Percentiles rank a stretch among this genome's conserved stretches.
Evolutionary conservation across 2,329 filamentous ascomycete species (phyloP).

Genomic region (Exophiala spinifera): DNA sequence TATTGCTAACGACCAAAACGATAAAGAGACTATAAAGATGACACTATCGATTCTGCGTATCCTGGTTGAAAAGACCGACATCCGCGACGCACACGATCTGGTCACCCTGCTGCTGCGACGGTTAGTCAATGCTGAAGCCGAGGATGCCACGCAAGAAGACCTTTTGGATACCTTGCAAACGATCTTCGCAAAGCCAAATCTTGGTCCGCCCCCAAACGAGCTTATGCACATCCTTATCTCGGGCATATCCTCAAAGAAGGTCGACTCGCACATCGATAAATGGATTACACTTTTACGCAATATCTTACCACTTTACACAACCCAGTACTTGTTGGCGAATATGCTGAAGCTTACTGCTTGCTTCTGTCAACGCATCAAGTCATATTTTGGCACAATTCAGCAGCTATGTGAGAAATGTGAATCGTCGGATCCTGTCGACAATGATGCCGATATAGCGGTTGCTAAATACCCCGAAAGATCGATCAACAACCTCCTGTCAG

Average conservation of each 20-base stretch:
- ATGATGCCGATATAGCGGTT: constrained; percentile 1
- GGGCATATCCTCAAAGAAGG: constrained; percentile 71
- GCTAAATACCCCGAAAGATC: constrained; percentile 38
- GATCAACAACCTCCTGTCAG: constrained; percentile 79
- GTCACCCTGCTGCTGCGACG: constrained; percentile 19
- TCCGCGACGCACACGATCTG: constrained; percentile 11
- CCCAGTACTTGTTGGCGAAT: constrained; percentile 77
- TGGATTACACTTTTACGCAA: constrained; percentile 86
- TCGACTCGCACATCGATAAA: constrained; percentile 77
- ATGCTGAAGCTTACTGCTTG: constrained; percentile 87
- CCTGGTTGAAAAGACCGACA: constrained; percentile 17
- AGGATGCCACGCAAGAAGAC: constrained; percentile 17
- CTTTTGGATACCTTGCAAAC: constrained; percentile 25
- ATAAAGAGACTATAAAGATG: constrained; percentile 10
- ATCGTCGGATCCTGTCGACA: constrained; percentile 15
- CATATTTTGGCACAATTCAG: constrained; percentile 69
- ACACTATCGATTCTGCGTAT: constrained; percentile 19
- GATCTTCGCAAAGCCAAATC: constrained; percentile 18
- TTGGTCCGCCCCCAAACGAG: constrained; percentile 54
- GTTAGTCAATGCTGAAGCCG: constrained; percentile 9
- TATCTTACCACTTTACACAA: constrained; percentile 77
- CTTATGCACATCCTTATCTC: constrained; percentile 76
- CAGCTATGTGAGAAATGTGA: constrained; percentile 54
- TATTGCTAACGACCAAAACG: constrained; percentile 1
- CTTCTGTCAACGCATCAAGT: constrained; percentile 72